Evolutionary conservation across 1,284 basidiomycete genomes (phyloP).

Genomic region (Leccinum cinnamomeum): DNA sequence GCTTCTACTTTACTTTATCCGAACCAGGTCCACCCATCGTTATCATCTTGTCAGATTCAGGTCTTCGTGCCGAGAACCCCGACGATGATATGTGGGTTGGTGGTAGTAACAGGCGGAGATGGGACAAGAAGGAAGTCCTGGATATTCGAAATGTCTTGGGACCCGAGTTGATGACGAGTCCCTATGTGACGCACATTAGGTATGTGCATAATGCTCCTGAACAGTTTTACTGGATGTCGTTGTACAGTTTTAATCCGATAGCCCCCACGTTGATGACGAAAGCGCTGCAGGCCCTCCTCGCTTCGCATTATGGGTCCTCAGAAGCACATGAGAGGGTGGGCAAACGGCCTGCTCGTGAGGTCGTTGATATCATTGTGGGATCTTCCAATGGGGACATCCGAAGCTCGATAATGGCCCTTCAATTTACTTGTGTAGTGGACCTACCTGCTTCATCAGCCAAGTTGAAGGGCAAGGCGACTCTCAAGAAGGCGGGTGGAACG

Average conservation of each 20-base stretch:
- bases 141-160: conserved; percentile 29
- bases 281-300: conserved; percentile 70
- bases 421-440: conserved; percentile 67
- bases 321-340: conserved; percentile 8
- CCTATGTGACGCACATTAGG: conserved; percentile 75
- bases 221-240: conserved; percentile 3
- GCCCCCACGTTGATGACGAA: conserved; percentile 83
- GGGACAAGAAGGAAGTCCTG: too few relatives aligned
- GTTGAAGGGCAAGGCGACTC: conserved; percentile 31
- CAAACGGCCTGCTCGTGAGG: conserved; percentile 55
- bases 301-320: conserved; percentile 42
- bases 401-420: conserved; percentile 89
- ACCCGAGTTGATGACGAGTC: conserved; percentile 55
- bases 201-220: conserved; percentile 37
- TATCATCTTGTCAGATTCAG: too few relatives aligned
- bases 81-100: too few relatives aligned
- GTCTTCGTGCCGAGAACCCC: too few relatives aligned
- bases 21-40: too few relatives aligned
- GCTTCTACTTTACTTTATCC: too few relatives aligned
- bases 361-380: conserved; percentile 73
- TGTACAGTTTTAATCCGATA: conserved; percentile 83
- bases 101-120: too few relatives aligned
- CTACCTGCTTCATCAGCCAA: conserved; percentile 24
- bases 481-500: conserved; percentile 25
- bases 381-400: conserved; percentile 89